A percentile compares a stretch with the other conserved stretches of the same genome.
Conservation (phyloP, 2,329 filamentous ascomycete species). For the Fusarium burgessii region DNA sequence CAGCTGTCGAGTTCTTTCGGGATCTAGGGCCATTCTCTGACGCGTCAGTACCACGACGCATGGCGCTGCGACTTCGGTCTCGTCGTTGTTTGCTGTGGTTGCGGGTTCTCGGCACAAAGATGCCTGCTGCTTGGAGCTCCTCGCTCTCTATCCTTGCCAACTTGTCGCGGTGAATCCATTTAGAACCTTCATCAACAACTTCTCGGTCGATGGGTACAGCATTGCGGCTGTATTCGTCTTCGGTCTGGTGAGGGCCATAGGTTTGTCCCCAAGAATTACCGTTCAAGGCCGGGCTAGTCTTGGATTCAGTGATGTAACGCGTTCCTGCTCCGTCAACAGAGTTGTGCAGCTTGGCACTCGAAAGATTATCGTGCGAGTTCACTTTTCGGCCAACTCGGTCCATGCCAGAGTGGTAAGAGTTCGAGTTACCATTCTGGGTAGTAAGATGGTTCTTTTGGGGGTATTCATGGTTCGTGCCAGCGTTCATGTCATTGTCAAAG, state of each 20-base stretch:
- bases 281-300: constrained; percentile 40
- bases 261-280: constrained; percentile 35
- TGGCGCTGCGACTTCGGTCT: constrained; percentile 53
- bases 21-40: constrained; percentile 48
- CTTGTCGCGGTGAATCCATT: constrained; percentile 91
- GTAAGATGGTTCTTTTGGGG: constrained; percentile 31
- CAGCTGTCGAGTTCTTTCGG: constrained; percentile 61
- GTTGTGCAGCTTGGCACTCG: constrained; percentile 40
- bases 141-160: constrained; percentile 83
- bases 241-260: constrained; percentile 34
- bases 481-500: constrained; percentile 36
- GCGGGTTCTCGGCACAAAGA: constrained; percentile 68
- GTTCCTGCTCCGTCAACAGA: constrained; percentile 41
- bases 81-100: constrained; percentile 63
- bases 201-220: constrained; percentile 47
- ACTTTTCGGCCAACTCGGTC: constrained; percentile 52
- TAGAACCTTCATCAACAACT: constrained; percentile 68
- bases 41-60: constrained; percentile 50
- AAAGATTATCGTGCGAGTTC: constrained; percentile 53
- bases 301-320: constrained; percentile 43
- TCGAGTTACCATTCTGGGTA: constrained; percentile 45
- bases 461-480: constrained; percentile 34
- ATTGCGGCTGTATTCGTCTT: constrained; percentile 45
- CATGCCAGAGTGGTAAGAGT: constrained; percentile 43
- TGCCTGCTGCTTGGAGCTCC: constrained; percentile 83